phyloP scores from a whole-genome alignment of 1,284 basidiomycete species.

The Dichomitus squalens region DNA sequence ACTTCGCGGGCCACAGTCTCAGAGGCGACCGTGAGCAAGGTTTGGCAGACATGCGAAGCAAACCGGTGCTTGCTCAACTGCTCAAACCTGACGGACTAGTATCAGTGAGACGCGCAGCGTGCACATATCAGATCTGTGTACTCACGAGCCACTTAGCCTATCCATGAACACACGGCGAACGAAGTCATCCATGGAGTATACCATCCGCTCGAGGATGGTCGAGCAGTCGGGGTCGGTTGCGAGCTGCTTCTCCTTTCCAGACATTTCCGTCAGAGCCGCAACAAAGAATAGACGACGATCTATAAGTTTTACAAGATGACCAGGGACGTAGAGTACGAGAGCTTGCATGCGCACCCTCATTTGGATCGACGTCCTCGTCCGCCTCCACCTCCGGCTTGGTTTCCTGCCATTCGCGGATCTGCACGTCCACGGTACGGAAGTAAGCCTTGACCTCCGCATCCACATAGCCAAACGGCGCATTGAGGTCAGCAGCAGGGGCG shows the following conservation, averaged over 20 bases:
- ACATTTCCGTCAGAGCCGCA: constrained; percentile 83
- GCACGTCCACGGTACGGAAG: constrained; percentile 84
- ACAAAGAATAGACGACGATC: constrained; percentile 84
- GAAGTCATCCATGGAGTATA: constrained; percentile 93
- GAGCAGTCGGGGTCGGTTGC: constrained; percentile 93
- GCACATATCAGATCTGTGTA: constrained; percentile 24
- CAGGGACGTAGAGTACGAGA: background rate
- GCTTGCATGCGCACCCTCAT: constrained; percentile 65
- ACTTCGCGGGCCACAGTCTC: constrained; percentile 86
- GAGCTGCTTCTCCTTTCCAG: constrained; percentile 84
- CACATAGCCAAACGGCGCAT: constrained; percentile 86
- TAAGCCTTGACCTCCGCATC: constrained; percentile 91
- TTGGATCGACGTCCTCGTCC: constrained; percentile 61
- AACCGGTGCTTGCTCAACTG: constrained; percentile 79
- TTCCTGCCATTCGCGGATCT: constrained; percentile 85
- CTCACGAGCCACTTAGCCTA: constrained; percentile 83
- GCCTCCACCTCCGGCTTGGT: constrained; percentile 37
- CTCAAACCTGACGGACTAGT: constrained; percentile 53
- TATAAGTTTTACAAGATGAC: constrained; percentile 34
- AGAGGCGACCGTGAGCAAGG: constrained; percentile 73
- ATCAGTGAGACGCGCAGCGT: constrained; percentile 25
- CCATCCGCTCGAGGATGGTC: constrained; percentile 83
- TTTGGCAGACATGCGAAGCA: constrained; percentile 93
- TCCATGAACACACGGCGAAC: constrained; percentile 87
- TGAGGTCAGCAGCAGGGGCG: constrained; percentile 48